Conservation (phyloP, 495 filamentous ascomycete genomes). For the Cercophora samala region DNA sequence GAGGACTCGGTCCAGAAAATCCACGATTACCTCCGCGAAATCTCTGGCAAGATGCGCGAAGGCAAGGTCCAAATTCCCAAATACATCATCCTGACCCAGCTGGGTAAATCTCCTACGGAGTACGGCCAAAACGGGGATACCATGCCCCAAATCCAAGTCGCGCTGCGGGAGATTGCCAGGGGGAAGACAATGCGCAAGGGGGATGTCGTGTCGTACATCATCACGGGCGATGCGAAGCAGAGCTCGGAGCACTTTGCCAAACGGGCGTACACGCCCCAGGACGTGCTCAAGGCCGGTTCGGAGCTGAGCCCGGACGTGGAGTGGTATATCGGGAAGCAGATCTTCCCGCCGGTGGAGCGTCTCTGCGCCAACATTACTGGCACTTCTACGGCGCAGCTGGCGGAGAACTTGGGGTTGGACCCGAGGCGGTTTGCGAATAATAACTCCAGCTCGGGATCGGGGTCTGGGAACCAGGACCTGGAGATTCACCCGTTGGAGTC, state of each 20-base stretch:
- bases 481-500: slow-evolving; percentile 87
- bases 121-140: slow-evolving; percentile 89
- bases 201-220: slow-evolving; percentile 93
- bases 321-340: slow-evolving; percentile 97
- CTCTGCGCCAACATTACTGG: slow-evolving; percentile 93
- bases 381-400: slow-evolving; percentile 81
- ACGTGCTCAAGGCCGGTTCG: slow-evolving; percentile 72
- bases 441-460: slow-evolving; percentile 25
- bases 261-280: slow-evolving; percentile 80
- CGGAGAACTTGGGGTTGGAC: slow-evolving; percentile 91
- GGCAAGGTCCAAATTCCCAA: slow-evolving; percentile 68
- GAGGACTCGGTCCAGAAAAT: slow-evolving; percentile 85
- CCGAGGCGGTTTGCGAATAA: slow-evolving; percentile 68
- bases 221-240: slow-evolving; percentile 72
- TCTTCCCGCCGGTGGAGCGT: slow-evolving; percentile 97
- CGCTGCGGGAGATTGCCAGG: slow-evolving; percentile 77
- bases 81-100: slow-evolving; percentile 96
- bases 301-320: slow-evolving; percentile 82
- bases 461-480: slow-evolving; percentile 48
- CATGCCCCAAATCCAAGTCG: slow-evolving; percentile 98
- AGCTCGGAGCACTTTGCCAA: slow-evolving; percentile 75
- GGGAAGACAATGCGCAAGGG: slow-evolving; percentile 86
- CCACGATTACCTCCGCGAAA: slow-evolving; percentile 84
- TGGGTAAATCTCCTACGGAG: slow-evolving; percentile 87
- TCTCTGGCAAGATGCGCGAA: slow-evolving; percentile 78